Evolutionary conservation across 1,284 basidiomycete species (phyloP), one percentile per base, ranked within the genome.

Genomic region (Naganishia sp.): DNA sequence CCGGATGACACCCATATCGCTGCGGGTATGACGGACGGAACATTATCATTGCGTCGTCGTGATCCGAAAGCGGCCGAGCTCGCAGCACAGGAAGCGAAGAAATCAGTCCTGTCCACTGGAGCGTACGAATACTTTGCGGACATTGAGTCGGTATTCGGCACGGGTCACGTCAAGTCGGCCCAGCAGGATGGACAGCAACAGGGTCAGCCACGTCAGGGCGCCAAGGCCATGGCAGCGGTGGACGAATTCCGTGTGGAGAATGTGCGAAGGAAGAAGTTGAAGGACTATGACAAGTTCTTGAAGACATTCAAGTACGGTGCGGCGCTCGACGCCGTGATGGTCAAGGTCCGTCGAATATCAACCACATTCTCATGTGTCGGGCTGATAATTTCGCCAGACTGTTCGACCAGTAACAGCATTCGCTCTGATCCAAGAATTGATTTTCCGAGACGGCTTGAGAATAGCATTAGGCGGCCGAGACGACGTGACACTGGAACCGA

Each of bases 1-100:
- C 94, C 94, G 21, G 95, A 98, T 78, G 93, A 96, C 75, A 95
- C 92, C 1, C 94, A 98, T 74, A 90, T 99, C 55, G 92, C 92
- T 0, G 91, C 90, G 2, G 96, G 95, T 31, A 93, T 98, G 90
- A 89, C 93, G 2, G 96, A 99, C 77, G 95, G 95, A 1, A 98
- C 95, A 1, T 84, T 99, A 13, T 93, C 92, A 31, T 85, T 94
- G 45, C 88, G 92, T 42, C 84, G 91, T 72, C 84, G 93, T 68
- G 89, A 92, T 75, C 84, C 85, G 39, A 94, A 92, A 78, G 81
- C 86, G 1, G 85, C 84, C 23, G 87, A 91, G 75, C 73, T 79
- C 3, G 77, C 82, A 4, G 76, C 82, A 0, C 75, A 79, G 11
- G 84, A 87, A 61, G 72, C 75, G 2, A 76, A 78, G 68, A 73